Percentiles rank a stretch among this genome's conserved stretches.
Evolutionary conservation across 495 filamentous ascomycete genomes (phyloP).

Genomic region (Aspergillus biplanus): DNA sequence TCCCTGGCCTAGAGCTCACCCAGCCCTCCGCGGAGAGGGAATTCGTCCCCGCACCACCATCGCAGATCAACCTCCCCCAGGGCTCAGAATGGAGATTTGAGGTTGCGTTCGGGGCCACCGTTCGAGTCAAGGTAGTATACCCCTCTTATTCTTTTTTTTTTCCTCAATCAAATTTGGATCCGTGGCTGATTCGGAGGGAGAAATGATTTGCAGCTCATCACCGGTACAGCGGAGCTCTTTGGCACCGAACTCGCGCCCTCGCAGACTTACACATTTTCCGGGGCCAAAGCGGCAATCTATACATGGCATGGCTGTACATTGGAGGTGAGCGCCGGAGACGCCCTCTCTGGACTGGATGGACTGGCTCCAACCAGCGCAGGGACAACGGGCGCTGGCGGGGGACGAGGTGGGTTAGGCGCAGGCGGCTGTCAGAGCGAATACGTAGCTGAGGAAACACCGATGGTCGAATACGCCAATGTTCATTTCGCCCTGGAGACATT

Average conservation of each 20-base stretch:
- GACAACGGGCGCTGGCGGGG: constrained; percentile 8
- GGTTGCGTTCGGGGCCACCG: constrained; percentile 66
- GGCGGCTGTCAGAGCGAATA: constrained; percentile 71
- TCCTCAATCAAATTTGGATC: neutral
- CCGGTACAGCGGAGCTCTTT: constrained; percentile 90
- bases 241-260: constrained; percentile 89
- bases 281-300: constrained; percentile 83
- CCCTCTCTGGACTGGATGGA: constrained; percentile 46
- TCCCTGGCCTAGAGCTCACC: constrained; percentile 51
- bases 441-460: constrained; percentile 81
- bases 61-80: constrained; percentile 48
- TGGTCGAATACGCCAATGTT: constrained; percentile 79
- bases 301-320: constrained; percentile 89
- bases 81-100: constrained; percentile 90
- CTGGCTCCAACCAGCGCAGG: constrained; percentile 21
- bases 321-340: constrained; percentile 65
- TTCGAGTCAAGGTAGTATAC: constrained; percentile 63
- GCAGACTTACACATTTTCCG: constrained; percentile 79
- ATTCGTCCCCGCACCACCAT: constrained; percentile 43
- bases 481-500: constrained; percentile 81
- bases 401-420: constrained; percentile 37
- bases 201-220: constrained; percentile 57
- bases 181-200: constrained; percentile 19
- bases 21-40: constrained; percentile 46
- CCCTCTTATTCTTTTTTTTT: neutral